A percentile compares a stretch with the other conserved stretches of the same genome.
Conservation (phyloP, 1,284 basidiomycete species). For the Dichomitus squalens region DNA sequence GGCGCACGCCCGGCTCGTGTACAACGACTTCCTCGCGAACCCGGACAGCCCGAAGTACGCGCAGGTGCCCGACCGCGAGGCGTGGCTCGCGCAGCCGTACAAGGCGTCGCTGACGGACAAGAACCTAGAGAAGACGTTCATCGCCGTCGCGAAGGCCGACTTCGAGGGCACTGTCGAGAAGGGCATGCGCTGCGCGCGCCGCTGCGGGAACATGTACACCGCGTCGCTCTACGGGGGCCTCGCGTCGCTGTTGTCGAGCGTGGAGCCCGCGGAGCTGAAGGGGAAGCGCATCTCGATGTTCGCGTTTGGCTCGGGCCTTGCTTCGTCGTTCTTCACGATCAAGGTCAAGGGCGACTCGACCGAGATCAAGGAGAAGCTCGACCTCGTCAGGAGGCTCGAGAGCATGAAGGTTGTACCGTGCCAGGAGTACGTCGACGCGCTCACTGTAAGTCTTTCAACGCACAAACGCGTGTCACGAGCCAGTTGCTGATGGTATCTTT, state of each 20-base stretch:
- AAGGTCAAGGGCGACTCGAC: constrained; percentile 85
- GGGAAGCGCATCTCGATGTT: constrained; percentile 91
- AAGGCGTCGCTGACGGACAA: constrained; percentile 88
- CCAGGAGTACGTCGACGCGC: constrained; percentile 80
- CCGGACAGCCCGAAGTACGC: constrained; percentile 78
- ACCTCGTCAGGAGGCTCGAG: constrained; percentile 78
- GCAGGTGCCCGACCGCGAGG: constrained; percentile 69
- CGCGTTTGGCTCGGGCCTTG: constrained; percentile 93
- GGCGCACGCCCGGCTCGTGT: constrained; percentile 91
- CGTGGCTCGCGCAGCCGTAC: constrained; percentile 68
- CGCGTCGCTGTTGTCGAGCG: constrained; percentile 76
- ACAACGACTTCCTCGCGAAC: constrained; percentile 89
- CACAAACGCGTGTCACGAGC: neutral
- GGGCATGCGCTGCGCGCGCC: constrained; percentile 80
- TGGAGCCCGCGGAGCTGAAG: constrained; percentile 65
- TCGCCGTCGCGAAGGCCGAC: constrained; percentile 68
- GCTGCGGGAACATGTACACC: constrained; percentile 98
- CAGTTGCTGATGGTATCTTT: neutral
- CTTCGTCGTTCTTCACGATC: constrained; percentile 89
- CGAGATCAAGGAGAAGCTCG: constrained; percentile 79
- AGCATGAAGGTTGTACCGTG: constrained; percentile 92
- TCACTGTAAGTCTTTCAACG: constrained; percentile 55
- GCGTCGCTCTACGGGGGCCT: constrained; percentile 96
- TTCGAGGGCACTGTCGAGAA: constrained; percentile 78
- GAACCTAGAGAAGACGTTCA: constrained; percentile 93